Percentiles rank a stretch among this genome's conserved stretches.
These are phyloP conservation scores for Colletotrichum sp. DNA, from an alignment of 2,329 filamentous ascomycete species.

Conservation along the genomic window DNA sequence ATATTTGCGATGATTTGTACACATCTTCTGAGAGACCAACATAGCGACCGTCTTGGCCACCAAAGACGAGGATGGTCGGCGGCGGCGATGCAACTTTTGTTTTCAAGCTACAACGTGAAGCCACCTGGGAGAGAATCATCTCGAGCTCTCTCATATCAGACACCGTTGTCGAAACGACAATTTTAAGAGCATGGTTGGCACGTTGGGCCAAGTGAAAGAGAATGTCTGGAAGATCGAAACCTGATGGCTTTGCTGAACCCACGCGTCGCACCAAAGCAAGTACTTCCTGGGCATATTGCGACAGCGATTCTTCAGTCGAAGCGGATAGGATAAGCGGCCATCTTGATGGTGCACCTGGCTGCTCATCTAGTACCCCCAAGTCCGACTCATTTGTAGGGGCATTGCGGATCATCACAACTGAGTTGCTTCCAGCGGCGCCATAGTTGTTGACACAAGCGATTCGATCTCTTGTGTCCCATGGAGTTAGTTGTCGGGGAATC, in stretches of 20 bases:
- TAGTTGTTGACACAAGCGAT: conserved; percentile 40
- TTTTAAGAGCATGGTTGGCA: background rate
- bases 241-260: background rate
- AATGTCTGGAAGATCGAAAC: background rate
- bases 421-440: conserved; percentile 33
- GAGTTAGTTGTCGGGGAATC: background rate
- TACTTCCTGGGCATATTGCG: background rate
- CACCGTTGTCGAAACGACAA: background rate
- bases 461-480: background rate
- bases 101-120: background rate
- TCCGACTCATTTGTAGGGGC: background rate
- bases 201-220: background rate
- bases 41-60: conserved; percentile 34
- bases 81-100: background rate
- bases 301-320: background rate
- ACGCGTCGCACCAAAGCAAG: background rate
- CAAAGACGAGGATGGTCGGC: conserved; percentile 39
- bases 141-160: background rate
- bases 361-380: no score
- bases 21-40: background rate
- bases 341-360: background rate
- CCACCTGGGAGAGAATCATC: background rate
- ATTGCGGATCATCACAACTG: conserved; percentile 34
- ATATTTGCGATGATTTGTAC: conserved; percentile 24
- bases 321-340: background rate